These are phyloP conservation scores for Mimosa bimucronata DNA, from an alignment of 306 rosid genomes.

Conservation along the genomic window DNA sequence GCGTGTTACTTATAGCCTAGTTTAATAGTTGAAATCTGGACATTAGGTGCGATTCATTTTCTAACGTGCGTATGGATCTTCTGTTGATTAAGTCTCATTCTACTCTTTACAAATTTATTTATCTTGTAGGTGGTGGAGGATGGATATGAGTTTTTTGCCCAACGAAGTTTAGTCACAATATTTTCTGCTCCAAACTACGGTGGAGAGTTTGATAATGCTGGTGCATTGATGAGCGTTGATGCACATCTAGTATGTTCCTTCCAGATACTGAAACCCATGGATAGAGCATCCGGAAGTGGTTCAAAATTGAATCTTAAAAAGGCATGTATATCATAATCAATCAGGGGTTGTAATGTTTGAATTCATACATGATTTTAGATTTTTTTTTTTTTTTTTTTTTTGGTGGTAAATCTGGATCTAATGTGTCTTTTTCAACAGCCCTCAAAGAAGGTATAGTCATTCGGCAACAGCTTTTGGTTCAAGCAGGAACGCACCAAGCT, in stretches of 20 bases:
- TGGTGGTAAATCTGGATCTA: neutral
- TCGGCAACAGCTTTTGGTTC: constrained; percentile 23
- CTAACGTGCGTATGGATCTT: neutral
- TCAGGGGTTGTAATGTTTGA: neutral
- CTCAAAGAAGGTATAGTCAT: constrained; percentile 48
- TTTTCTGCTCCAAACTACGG: constrained; percentile 94
- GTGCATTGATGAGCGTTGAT: constrained; percentile 79
- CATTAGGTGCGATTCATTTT: constrained; percentile 7
- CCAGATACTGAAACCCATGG: constrained; percentile 69
- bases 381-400: neutral
- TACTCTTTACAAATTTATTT: neutral
- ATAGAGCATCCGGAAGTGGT: constrained; percentile 58
- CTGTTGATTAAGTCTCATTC: constrained; percentile 19
- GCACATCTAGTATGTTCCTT: constrained; percentile 78
- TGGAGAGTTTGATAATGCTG: constrained; percentile 86
- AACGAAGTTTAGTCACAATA: constrained; percentile 75
- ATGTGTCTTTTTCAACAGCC: constrained; percentile 54
- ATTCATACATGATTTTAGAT: neutral
- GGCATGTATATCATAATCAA: constrained; percentile 46
- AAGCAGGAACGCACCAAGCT: constrained; percentile 44
- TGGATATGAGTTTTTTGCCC: constrained; percentile 84
- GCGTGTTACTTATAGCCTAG: neutral
- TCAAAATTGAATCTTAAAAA: constrained; percentile 53
- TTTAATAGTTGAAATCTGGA: constrained; percentile 7
- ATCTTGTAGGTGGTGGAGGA: constrained; percentile 82